phyloP scores from a whole-genome alignment of 257 asterid species.

The Gynochthodes officinalis region DNA sequence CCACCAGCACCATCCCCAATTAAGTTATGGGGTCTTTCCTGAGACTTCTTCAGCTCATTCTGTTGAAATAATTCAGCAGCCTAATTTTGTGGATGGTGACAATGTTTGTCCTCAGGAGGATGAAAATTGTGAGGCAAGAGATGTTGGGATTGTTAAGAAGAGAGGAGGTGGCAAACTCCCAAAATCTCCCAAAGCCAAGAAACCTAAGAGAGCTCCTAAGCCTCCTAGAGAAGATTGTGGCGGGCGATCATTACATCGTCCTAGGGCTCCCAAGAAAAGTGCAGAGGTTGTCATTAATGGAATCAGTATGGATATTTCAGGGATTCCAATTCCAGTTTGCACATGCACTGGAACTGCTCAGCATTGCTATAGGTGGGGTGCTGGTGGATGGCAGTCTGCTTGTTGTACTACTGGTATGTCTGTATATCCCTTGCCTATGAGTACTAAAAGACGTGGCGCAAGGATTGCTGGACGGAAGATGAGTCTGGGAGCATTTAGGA shows the following conservation, averaged over 20 bases:
- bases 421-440: conserved; percentile 74
- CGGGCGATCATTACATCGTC: conserved; percentile 36
- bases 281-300: conserved; percentile 78
- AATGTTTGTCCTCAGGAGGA: conserved; percentile 31
- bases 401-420: conserved; percentile 80
- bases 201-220: conserved; percentile 51
- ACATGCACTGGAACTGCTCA: conserved; percentile 84
- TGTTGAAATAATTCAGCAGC: conserved; percentile 44
- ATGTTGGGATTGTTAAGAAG: conserved; percentile 42
- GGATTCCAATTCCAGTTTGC: conserved; percentile 70
- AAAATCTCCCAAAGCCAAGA: conserved; percentile 53
- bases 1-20: conserved; percentile 36
- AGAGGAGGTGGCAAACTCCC: conserved; percentile 42
- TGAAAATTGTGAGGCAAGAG: conserved; percentile 44
- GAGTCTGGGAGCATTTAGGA: conserved; percentile 90
- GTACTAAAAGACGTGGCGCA: conserved; percentile 73
- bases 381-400: conserved; percentile 97
- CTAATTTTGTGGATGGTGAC: conserved; percentile 33
- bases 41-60: conserved; percentile 57
- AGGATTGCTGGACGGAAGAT: conserved; percentile 91
- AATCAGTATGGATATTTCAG: conserved; percentile 64
- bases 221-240: conserved; percentile 41
- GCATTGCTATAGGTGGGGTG: conserved; percentile 91
- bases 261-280: conserved; percentile 70
- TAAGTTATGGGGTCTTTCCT: conserved; percentile 47